Percentiles rank a stretch among this genome's conserved stretches.
Conservation (phyloP, 352 stramenopile genomes). For the Phytophthora vignae region DNA sequence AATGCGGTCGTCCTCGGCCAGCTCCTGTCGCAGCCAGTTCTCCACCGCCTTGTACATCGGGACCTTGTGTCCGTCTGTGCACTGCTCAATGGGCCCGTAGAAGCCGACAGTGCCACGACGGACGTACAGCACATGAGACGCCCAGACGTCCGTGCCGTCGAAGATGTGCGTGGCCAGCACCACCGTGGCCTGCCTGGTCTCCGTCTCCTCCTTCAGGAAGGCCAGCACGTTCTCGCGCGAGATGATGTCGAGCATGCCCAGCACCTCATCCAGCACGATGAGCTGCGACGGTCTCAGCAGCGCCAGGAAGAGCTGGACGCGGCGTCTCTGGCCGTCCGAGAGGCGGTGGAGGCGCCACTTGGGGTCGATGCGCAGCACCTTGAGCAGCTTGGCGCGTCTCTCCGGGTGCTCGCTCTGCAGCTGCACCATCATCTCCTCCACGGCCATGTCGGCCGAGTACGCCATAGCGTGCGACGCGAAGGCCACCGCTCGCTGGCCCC, state of each 20-base stretch:
- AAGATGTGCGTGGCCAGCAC: conserved; percentile 96
- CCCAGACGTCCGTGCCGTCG: conserved; percentile 97
- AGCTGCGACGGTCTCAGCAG: conserved; percentile 97
- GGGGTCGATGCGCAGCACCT: conserved; percentile 96
- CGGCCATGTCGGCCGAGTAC: conserved; percentile 95
- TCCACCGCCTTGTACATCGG: conserved; percentile 94
- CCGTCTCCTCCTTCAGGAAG: conserved; percentile 92
- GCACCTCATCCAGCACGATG: conserved; percentile 98
- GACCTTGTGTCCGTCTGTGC: conserved; percentile 71
- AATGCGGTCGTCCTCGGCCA: conserved; percentile 79
- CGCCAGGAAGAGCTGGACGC: conserved; percentile 97
- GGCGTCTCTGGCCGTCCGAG: conserved; percentile 84
- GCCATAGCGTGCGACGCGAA: conserved; percentile 93
- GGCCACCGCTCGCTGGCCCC: conserved; percentile 95
- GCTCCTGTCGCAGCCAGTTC: conserved; percentile 93
- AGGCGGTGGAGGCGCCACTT: conserved; percentile 89
- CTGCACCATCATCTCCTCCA: conserved; percentile 97
- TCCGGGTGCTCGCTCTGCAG: conserved; percentile 95
- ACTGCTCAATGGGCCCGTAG: conserved; percentile 74
- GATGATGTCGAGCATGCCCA: conserved; percentile 97
- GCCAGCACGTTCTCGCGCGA: conserved; percentile 94
- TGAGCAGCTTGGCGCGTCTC: conserved; percentile 93
- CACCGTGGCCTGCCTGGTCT: conserved; percentile 67
- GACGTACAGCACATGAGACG: conserved; percentile 95
- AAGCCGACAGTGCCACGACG: conserved; percentile 63